A percentile compares a stretch with the other conserved stretches of the same genome.
Conservation (phyloP, 2,329 filamentous ascomycete species). For the Clonostachys solani region DNA sequence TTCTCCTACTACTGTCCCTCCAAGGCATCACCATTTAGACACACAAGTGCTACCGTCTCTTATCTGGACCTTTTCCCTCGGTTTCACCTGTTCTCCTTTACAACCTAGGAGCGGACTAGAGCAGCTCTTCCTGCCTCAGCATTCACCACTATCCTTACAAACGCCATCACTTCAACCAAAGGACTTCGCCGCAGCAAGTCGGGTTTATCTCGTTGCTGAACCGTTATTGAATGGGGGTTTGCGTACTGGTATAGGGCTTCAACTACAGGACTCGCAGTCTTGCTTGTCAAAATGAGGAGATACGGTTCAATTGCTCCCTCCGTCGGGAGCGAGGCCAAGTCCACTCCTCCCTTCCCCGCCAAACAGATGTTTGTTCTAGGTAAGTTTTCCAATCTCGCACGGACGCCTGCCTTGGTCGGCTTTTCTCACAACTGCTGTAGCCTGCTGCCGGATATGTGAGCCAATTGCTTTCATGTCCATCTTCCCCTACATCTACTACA, state of each 20-base stretch:
- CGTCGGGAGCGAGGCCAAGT: slow-evolving; percentile 11
- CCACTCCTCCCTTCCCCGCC: slow-evolving; percentile 27
- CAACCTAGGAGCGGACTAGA: too few relatives aligned
- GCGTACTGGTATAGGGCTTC: too few relatives aligned
- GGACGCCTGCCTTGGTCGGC: background rate
- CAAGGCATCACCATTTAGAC: background rate
- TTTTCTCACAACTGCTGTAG: slow-evolving; percentile 34
- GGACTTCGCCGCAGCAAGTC: background rate
- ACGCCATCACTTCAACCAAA: background rate
- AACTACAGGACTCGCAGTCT: background rate
- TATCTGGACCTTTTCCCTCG: background rate
- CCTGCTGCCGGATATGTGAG: slow-evolving; percentile 92
- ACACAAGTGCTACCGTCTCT: background rate
- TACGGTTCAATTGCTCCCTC: slow-evolving; percentile 2
- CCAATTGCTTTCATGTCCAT: slow-evolving; percentile 99
- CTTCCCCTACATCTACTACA: slow-evolving; percentile 97
- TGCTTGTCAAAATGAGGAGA: background rate
- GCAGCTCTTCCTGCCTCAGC: background rate
- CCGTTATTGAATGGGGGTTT: background rate
- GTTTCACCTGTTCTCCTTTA: too few relatives aligned
- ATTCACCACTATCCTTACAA: background rate
- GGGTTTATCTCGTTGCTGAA: background rate
- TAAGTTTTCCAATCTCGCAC: slow-evolving; percentile 20
- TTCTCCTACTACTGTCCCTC: background rate
- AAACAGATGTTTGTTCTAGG: slow-evolving; percentile 49